Conservation (phyloP, 768 basidiomycete species). For the Leucocoprinus leucothites region DNA sequence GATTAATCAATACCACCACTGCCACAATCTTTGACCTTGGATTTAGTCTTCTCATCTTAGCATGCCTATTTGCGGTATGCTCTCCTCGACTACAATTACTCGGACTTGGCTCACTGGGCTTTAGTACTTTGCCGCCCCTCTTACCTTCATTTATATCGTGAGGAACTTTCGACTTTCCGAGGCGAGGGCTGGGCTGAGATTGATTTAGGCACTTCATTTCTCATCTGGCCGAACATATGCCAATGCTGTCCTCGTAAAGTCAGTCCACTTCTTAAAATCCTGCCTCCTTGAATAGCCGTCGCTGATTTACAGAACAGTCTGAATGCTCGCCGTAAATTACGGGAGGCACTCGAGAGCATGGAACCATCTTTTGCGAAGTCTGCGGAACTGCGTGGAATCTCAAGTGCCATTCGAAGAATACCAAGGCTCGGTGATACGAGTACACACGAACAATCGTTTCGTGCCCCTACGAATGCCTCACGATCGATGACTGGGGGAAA, state of each 20-base stretch:
- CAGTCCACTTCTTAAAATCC: neutral
- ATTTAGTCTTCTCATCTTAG: slow-evolving; percentile 13
- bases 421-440: neutral
- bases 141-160: neutral
- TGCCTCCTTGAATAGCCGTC: neutral
- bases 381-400: neutral
- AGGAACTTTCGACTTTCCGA: neutral
- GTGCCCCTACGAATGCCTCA: too few relatives aligned
- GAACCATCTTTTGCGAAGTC: neutral
- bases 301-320: neutral
- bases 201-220: slow-evolving; percentile 15
- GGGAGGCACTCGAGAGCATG: slow-evolving; percentile 1
- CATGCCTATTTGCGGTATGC: slow-evolving; percentile 12
- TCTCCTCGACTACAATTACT: neutral
- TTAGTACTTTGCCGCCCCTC: neutral
- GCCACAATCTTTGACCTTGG: neutral
- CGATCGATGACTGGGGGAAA: too few relatives aligned
- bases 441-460: neutral
- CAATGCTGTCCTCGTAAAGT: slow-evolving; percentile 18
- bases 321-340: slow-evolving; percentile 6
- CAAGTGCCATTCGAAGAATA: neutral
- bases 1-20: neutral
- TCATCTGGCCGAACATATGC: slow-evolving; percentile 19
- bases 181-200: neutral
- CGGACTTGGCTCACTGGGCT: neutral